Evolutionary conservation across 1,284 basidiomycete species (phyloP).

Genomic region (Schizopora paradoxa): DNA sequence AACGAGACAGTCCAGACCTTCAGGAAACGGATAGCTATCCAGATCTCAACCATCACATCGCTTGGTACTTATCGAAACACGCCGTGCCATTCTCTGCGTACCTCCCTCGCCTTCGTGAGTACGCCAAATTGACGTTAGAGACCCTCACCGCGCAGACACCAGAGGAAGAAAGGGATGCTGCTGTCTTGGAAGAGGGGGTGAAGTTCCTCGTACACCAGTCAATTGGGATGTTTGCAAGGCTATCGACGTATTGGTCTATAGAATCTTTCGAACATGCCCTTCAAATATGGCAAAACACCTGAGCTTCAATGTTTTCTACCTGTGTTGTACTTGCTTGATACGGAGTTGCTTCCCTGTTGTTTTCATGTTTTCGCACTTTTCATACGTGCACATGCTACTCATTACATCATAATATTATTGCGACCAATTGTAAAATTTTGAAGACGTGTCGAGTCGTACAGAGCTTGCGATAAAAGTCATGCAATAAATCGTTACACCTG

Average conservation of each 20-base stretch:
- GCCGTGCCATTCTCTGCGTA: conserved; percentile 62
- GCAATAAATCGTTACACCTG: conserved; percentile 25
- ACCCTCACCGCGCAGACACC: background rate
- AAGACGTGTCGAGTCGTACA: too few species aligned
- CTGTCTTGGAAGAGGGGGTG: conserved; percentile 8
- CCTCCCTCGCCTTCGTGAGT: conserved; percentile 48
- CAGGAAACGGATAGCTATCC: conserved; percentile 21
- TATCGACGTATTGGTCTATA: conserved; percentile 13
- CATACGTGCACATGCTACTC: too few species aligned
- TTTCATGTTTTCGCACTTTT: too few species aligned
- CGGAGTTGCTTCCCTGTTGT: too few species aligned
- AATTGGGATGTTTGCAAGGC: conserved; percentile 5
- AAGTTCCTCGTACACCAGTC: conserved; percentile 13
- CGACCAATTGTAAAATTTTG: too few species aligned
- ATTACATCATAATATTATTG: too few species aligned
- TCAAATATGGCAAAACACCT: conserved; percentile 8
- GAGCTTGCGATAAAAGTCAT: too few species aligned
- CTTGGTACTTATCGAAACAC: conserved; percentile 63
- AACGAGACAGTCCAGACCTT: conserved; percentile 19
- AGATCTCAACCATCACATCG: conserved; percentile 36
- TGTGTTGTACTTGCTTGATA: too few species aligned
- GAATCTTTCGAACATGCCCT: conserved; percentile 15
- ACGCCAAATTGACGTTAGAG: conserved; percentile 41
- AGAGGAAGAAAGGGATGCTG: background rate
- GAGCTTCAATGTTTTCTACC: too few species aligned